phyloP scores from a whole-genome alignment of 1,139 yeast genomes.

The Suhomyces taliae region DNA sequence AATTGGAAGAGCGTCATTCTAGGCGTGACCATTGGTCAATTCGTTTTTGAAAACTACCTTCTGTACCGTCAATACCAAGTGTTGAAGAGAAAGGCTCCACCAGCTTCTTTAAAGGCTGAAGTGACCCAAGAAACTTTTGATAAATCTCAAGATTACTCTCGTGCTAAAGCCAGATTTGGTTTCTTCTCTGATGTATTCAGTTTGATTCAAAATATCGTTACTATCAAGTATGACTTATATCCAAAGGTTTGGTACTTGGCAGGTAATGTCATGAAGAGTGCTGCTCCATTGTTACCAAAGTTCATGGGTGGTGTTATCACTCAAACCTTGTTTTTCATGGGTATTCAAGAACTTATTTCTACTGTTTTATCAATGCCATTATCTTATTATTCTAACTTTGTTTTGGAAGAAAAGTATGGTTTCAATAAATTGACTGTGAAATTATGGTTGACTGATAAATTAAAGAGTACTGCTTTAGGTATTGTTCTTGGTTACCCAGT shows the following conservation, averaged over 20 bases:
- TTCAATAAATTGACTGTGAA: slow-evolving; percentile 79
- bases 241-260: slow-evolving; percentile 70
- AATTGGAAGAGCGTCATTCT: slow-evolving; percentile 78
- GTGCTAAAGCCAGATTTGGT: slow-evolving; percentile 77
- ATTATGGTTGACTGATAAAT: slow-evolving; percentile 69
- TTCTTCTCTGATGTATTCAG: slow-evolving; percentile 54
- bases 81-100: slow-evolving; percentile 55
- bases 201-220: slow-evolving; percentile 55
- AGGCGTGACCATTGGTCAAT: slow-evolving; percentile 77
- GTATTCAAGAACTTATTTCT: slow-evolving; percentile 46
- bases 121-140: slow-evolving; percentile 71
- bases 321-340: slow-evolving; percentile 63
- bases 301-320: slow-evolving; percentile 57
- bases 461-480: slow-evolving; percentile 59
- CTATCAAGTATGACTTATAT: slow-evolving; percentile 60
- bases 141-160: slow-evolving; percentile 76
- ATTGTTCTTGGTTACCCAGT: slow-evolving; percentile 70
- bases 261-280: slow-evolving; percentile 36
- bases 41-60: slow-evolving; percentile 69
- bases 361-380: slow-evolving; percentile 63
- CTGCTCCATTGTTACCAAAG: slow-evolving; percentile 38
- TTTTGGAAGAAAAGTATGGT: slow-evolving; percentile 88
- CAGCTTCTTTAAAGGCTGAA: slow-evolving; percentile 62
- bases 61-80: slow-evolving; percentile 76
- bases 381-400: slow-evolving; percentile 75